A percentile compares a stretch with the other conserved stretches of the same genome.
These are phyloP conservation scores for Zygnema circumcarinatum DNA, from an alignment of 139 green algal species.

Conservation along the genomic window DNA sequence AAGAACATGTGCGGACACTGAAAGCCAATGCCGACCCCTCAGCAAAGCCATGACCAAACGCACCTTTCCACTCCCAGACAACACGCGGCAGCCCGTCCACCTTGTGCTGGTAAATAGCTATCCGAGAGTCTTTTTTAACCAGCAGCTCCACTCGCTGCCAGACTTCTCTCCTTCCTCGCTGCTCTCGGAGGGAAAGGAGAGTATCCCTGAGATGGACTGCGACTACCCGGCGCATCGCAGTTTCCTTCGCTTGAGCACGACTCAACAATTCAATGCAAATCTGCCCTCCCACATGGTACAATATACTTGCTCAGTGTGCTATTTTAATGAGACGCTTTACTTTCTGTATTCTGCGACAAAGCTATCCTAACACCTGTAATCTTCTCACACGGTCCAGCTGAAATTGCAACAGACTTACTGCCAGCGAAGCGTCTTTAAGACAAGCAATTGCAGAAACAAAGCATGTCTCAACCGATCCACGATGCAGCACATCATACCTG, in stretches of 20 bases:
- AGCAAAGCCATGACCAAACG: too few relatives aligned
- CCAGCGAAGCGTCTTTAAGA: too few relatives aligned
- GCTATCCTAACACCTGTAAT: too few relatives aligned
- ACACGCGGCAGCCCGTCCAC: neutral
- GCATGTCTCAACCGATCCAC: too few relatives aligned
- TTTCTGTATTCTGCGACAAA: neutral
- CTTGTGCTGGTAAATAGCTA: neutral
- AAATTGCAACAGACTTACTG: too few relatives aligned
- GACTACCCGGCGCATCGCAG: neutral
- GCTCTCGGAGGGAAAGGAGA: neutral
- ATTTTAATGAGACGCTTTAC: neutral
- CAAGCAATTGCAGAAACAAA: too few relatives aligned
- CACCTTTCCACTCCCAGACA: neutral
- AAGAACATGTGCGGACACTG: slow-evolving; percentile 25
- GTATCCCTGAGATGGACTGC: neutral
- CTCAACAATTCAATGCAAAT: neutral
- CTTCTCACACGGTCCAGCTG: too few relatives aligned
- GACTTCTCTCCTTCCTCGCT: neutral
- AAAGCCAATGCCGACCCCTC: too few relatives aligned
- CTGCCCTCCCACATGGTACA: neutral
- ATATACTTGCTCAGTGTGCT: neutral
- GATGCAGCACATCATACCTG: too few relatives aligned
- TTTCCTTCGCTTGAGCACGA: neutral
- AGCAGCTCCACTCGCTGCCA: neutral
- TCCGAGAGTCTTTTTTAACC: neutral